A percentile compares a stretch with the other conserved stretches of the same genome.
These are phyloP conservation scores for Russula lepida DNA, from an alignment of 768 basidiomycete species.

Conservation along the genomic window DNA sequence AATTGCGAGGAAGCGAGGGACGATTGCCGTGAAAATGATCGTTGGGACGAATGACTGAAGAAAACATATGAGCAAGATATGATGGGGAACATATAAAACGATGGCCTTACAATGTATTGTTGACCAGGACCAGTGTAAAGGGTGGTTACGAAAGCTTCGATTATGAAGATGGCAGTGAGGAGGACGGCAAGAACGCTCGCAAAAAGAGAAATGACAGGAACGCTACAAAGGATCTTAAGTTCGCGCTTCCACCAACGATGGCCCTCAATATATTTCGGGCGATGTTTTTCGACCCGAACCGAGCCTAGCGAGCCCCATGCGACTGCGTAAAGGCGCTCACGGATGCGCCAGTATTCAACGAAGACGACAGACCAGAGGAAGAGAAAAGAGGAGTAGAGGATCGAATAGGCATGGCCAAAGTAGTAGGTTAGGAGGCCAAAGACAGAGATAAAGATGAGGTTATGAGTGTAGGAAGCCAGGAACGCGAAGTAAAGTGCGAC, in stretches of 20 bases:
- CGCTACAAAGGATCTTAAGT: constrained; percentile 51
- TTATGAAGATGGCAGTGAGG: constrained; percentile 72
- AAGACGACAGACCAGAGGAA: constrained; percentile 81
- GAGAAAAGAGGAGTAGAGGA: constrained; percentile 65
- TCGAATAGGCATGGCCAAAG: constrained; percentile 64
- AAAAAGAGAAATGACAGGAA: constrained; percentile 70
- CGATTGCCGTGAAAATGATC: constrained; percentile 67
- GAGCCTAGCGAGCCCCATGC: constrained; percentile 76
- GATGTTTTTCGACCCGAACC: constrained; percentile 64
- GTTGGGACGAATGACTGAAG: constrained; percentile 72
- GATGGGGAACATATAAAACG: not conserved
- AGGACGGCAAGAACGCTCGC: constrained; percentile 59
- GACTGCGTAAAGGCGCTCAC: constrained; percentile 75
- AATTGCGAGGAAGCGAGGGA: constrained; percentile 68
- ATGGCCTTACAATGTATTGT: constrained; percentile 56
- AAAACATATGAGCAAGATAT: not conserved
- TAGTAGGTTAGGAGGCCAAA: constrained; percentile 65
- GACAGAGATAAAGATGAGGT: constrained; percentile 65
- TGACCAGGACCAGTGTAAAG: constrained; percentile 86
- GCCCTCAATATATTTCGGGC: constrained; percentile 45
- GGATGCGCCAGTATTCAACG: constrained; percentile 88
- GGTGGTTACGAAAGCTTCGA: constrained; percentile 85
- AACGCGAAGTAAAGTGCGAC: constrained; percentile 87
- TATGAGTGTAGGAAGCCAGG: constrained; percentile 73
- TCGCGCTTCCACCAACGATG: constrained; percentile 72